Base-by-base conservation (phyloP, 2,329 filamentous ascomycete genomes). In the Sarocladium brachiariae region DNA sequence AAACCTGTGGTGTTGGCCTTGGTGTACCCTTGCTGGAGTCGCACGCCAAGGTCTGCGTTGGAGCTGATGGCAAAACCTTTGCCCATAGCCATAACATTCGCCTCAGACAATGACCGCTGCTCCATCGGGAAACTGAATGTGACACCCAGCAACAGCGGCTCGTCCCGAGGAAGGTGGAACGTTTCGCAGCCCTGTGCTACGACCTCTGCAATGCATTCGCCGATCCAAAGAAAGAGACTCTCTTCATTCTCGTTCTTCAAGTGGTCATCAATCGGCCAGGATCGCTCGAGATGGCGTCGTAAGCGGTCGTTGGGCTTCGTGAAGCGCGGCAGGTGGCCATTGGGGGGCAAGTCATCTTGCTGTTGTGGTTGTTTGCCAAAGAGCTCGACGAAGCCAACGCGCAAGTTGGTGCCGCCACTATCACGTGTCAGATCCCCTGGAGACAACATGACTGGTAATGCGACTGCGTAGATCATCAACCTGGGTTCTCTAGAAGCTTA, bases 211-310 rank as follows among this genome's bases (percentile, higher is more conserved):
- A 93, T 88, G 59, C 84, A 87, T 58, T 78, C 73, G 23, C 87
- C 88, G 56, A 93, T 88, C 87, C 87, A 93, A n/a, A 76, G 68
- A 64, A 93, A 93, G 2, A 92, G 70, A 52, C 83, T 81, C 51
- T 89, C 82, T 1, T 85, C 81, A 55, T 90, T 84, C 57, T 89
- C 81, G 64, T 78, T 80, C 61, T 89, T 89, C 55, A 90, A 67
- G 50, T 84, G 79, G 37, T 89, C 81, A 45, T 77, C 78, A 58
- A 91, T 91, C 7, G 85, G 80, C 86, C 86, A 90, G 50, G 79
- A 80, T 56, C 76, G 83, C 63, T 90, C 87, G 51, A 88, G 67
- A 4, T 78, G 76, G 43, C 83, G 73, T 31, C 72, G 72, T 27
- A 86, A 70, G 38, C 74, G 74, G 19, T 60, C 35, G n/a, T 60